Percentiles rank a stretch among this genome's conserved stretches.
Evolutionary conservation across 164 flowering plant species (phyloP).

Genomic region (Piper longum): DNA sequence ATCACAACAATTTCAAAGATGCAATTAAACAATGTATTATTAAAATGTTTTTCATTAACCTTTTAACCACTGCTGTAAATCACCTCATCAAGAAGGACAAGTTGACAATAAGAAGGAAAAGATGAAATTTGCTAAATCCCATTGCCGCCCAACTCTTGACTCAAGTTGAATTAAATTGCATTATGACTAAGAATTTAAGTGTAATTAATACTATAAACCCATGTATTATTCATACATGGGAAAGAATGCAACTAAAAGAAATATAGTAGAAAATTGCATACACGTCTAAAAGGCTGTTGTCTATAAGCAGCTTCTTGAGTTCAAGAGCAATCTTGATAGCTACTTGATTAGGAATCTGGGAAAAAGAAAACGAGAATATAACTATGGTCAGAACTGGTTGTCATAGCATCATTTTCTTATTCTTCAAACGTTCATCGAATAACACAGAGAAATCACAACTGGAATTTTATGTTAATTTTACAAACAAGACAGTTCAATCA

Average conservation of each 20-base stretch:
- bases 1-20: no score
- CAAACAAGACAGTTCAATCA: no score
- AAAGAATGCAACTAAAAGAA: not conserved
- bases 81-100: no score
- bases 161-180: no score
- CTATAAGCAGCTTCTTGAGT: conserved; percentile 86
- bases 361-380: not conserved
- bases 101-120: no score
- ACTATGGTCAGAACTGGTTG: not conserved
- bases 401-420: not conserved
- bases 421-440: not conserved
- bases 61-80: no score
- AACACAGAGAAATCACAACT: not conserved
- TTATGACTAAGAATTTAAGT: no score
- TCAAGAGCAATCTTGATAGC: conserved; percentile 92
- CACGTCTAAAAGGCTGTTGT: conserved; percentile 96
- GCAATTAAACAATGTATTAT: no score
- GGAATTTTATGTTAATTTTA: not conserved
- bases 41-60: no score
- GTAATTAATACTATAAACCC: no score
- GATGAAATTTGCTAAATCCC: no score
- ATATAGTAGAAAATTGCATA: conserved; percentile 21
- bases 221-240: not conserved
- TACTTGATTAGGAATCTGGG: conserved; percentile 93
- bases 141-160: no score